Evolutionary conservation across 306 rosid genomes (phyloP).

Genomic region (Malus sylvestris): DNA sequence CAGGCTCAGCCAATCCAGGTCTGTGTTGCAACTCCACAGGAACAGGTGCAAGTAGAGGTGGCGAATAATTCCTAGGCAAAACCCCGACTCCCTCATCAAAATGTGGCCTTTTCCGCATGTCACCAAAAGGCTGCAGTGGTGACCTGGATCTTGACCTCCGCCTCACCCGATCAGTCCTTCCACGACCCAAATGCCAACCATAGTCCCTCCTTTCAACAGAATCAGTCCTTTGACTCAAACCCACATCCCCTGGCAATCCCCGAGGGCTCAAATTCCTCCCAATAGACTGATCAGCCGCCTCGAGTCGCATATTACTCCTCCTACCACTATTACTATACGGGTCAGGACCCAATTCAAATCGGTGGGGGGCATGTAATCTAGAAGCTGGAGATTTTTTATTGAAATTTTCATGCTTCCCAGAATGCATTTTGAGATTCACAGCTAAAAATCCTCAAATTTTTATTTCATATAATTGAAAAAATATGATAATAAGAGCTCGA

Average conservation of each 20-base stretch:
- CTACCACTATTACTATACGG: conserved; percentile 17
- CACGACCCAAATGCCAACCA: conserved; percentile 43
- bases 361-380: conserved; percentile 34
- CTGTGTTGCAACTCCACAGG: conserved; percentile 36
- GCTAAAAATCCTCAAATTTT: background rate
- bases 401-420: conserved; percentile 46
- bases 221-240: conserved; percentile 32
- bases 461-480: background rate
- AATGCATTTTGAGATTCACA: conserved; percentile 38
- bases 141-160: conserved; percentile 54
- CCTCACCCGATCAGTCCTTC: conserved; percentile 27
- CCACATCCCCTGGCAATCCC: conserved; percentile 29
- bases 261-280: conserved; percentile 57
- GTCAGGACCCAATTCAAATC: conserved; percentile 28
- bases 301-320: conserved; percentile 14
- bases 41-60: conserved; percentile 21
- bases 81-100: conserved; percentile 33
- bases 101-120: conserved; percentile 37
- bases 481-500: background rate
- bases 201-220: conserved; percentile 48
- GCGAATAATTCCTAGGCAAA: conserved; percentile 38
- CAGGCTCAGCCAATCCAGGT: conserved; percentile 28
- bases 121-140: conserved; percentile 35
- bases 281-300: conserved; percentile 33
- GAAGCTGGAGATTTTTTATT: conserved; percentile 25